These are phyloP conservation scores for Pestalotiopsis sp. DNA, from an alignment of 2,329 filamentous ascomycete species.

Conservation along the genomic window DNA sequence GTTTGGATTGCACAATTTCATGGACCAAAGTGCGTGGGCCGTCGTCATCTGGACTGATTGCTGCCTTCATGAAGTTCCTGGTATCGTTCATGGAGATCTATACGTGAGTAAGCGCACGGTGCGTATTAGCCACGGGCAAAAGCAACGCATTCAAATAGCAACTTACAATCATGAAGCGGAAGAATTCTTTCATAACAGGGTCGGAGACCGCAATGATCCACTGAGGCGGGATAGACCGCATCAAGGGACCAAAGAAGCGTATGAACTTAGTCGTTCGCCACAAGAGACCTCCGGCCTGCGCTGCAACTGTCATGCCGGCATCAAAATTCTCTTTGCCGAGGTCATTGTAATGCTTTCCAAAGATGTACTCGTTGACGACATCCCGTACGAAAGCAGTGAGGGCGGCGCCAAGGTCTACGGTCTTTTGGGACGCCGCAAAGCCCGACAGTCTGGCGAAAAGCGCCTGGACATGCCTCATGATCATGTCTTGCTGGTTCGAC, in stretches of 20 bases:
- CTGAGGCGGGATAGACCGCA: conserved; percentile 16
- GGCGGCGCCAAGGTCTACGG: conserved; percentile 6
- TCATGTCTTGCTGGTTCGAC: not conserved
- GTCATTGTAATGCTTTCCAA: conserved; percentile 6
- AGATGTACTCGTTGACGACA: not conserved
- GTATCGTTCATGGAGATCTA: not conserved
- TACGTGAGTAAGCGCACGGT: not conserved
- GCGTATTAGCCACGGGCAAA: not conserved
- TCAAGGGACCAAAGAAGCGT: conserved; percentile 19
- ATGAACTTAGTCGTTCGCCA: conserved; percentile 19
- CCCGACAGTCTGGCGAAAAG: not conserved
- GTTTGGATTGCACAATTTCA: not conserved
- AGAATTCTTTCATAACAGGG: conserved; percentile 7
- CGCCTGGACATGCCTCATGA: not conserved
- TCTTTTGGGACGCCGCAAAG: not conserved
- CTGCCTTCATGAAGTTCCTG: not conserved
- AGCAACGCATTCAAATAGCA: not conserved
- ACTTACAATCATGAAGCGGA: conserved; percentile 13
- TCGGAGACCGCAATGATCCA: conserved; percentile 16
- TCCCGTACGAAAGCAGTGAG: not conserved
- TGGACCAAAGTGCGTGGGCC: not conserved
- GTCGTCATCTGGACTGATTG: not conserved
- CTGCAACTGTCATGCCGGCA: not conserved
- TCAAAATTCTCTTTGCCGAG: not conserved
- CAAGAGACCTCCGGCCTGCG: not conserved